These are phyloP conservation scores for Zygnema circumcarinatum DNA, from an alignment of 139 green algal species.

Conservation along the genomic window DNA sequence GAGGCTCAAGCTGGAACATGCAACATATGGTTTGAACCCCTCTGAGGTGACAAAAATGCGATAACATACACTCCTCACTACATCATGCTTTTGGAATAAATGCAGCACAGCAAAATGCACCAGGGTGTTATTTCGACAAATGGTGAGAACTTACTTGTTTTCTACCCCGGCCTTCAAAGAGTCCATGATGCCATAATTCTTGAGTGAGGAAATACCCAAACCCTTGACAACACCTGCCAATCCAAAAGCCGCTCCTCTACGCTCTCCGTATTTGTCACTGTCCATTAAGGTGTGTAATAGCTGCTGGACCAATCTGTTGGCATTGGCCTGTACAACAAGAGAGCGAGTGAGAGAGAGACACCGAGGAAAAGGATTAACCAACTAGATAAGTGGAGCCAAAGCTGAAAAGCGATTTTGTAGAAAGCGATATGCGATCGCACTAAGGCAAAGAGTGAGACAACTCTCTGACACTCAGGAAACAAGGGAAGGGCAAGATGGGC, in stretches of 20 bases:
- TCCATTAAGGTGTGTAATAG: slow-evolving; percentile 72
- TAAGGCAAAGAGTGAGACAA: no score
- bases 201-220: slow-evolving; percentile 84
- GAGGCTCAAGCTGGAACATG: no score
- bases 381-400: not conserved
- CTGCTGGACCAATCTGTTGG: slow-evolving; percentile 38
- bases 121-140: no score
- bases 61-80: no score
- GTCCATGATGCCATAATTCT: slow-evolving; percentile 88
- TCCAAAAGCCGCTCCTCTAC: slow-evolving; percentile 90
- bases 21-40: no score
- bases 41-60: no score
- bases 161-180: slow-evolving; percentile 74
- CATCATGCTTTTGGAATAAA: no score
- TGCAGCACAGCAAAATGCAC: no score
- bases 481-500: no score
- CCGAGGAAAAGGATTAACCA: not conserved
- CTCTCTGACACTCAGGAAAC: no score
- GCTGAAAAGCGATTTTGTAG: not conserved
- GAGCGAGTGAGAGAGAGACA: not conserved
- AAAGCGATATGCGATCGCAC: no score
- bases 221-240: slow-evolving; percentile 92
- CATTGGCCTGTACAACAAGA: slow-evolving; percentile 3
- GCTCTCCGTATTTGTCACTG: slow-evolving; percentile 76
- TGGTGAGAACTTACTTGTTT: slow-evolving; percentile 51